Conservation (phyloP, 148 eudicot genomes). For the Arbutus unedo region DNA sequence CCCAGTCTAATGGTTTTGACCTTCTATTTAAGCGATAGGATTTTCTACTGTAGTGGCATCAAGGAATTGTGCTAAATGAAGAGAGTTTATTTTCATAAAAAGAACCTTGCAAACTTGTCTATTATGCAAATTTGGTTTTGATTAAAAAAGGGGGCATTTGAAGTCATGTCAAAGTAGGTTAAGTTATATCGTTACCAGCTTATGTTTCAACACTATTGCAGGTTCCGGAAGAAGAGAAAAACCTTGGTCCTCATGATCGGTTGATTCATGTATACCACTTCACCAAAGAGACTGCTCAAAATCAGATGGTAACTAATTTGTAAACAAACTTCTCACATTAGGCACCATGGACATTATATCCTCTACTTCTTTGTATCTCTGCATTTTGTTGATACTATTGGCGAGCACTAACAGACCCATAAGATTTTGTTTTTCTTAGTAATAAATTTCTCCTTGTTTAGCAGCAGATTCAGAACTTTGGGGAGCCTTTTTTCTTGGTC, state of each 20-base stretch:
- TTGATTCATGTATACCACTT: conserved; percentile 87
- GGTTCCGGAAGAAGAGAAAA: conserved; percentile 93
- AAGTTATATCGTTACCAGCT: not conserved
- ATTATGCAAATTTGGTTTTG: not conserved
- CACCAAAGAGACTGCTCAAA: conserved; percentile 74
- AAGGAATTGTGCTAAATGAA: not conserved
- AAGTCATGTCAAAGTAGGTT: not conserved
- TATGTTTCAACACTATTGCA: conserved; percentile 24
- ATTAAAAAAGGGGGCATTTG: not conserved
- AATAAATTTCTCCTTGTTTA: conserved; percentile 12
- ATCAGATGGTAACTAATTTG: conserved; percentile 52
- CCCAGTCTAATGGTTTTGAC: not conserved
- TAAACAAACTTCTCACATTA: conserved; percentile 5
- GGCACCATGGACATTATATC: not conserved
- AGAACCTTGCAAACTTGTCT: not conserved
- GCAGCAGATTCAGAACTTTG: conserved; percentile 85
- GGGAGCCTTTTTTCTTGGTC: conserved; percentile 88
- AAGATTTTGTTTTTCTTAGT: not conserved
- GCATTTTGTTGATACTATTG: conserved; percentile 14
- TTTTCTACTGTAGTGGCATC: not conserved
- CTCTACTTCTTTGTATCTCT: not conserved
- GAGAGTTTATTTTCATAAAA: not conserved
- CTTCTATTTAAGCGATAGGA: not conserved
- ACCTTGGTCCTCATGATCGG: conserved; percentile 76
- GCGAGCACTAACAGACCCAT: not conserved